Evolutionary conservation across 1,139 yeast genomes (phyloP).

Genomic region (Pichia cactophila): DNA sequence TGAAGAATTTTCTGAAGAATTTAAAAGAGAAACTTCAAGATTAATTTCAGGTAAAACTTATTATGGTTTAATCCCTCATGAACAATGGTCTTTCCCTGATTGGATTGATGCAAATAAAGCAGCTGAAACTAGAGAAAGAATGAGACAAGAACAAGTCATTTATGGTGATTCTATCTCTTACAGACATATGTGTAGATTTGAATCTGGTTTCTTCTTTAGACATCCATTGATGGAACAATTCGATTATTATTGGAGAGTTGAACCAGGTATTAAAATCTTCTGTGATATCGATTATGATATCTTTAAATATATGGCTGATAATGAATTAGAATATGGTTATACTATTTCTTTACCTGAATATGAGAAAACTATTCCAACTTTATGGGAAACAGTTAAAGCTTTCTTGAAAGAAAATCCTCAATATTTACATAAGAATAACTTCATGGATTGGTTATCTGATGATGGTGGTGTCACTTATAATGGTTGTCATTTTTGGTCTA

Average conservation of each 20-base stretch:
- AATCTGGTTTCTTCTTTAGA: conserved; percentile 83
- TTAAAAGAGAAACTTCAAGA: conserved; percentile 34
- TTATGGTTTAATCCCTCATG: conserved; percentile 43
- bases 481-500: conserved; percentile 84
- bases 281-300: conserved; percentile 81
- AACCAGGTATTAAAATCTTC: conserved; percentile 70
- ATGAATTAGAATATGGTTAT: conserved; percentile 67
- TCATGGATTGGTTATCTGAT: conserved; percentile 65
- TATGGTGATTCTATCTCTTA: conserved; percentile 50
- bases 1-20: conserved; percentile 40
- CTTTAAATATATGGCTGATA: conserved; percentile 72
- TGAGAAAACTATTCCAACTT: conserved; percentile 66
- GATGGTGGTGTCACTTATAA: conserved; percentile 64
- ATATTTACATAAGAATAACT: conserved; percentile 55
- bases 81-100: conserved; percentile 54
- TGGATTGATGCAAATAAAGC: conserved; percentile 58
- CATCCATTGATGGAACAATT: conserved; percentile 65
- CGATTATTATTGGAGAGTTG: conserved; percentile 92
- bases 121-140: conserved; percentile 41
- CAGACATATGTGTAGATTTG: conserved; percentile 88
- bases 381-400: conserved; percentile 71
- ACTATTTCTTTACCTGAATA: conserved; percentile 82
- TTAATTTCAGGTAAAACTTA: conserved; percentile 43
- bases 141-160: conserved; percentile 42
- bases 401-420: conserved; percentile 62